Evolutionary conservation across 768 basidiomycete species (phyloP), one percentile per base, ranked within the genome.

Genomic region (Amanita jacksonii): DNA sequence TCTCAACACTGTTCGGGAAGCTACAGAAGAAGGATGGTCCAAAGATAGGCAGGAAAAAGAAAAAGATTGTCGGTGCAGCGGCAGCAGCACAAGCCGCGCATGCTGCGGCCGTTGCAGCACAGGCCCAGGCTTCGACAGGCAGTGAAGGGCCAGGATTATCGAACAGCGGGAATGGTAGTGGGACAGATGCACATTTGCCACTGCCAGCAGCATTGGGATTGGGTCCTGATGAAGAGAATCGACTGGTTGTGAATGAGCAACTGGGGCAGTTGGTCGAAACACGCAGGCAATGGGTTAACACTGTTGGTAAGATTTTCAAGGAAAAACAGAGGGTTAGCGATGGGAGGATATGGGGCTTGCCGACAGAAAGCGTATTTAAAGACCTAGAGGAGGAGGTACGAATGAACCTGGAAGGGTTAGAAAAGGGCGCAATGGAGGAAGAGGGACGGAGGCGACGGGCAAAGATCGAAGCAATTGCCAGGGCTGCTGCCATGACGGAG

Each of bases 41-140:
- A 9, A 90, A 89, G 62, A 63, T 74, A 12, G 77, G 74, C 60
- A 85, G 85, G 74, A 86, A 83, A 66, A 89, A 86, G 67, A 85
- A 76, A 69, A 74, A 62, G 57, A 52, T 52, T 3, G 51, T 59
- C 16, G 57, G 56, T 35, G 59, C 61, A 5, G 61, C 61, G 1
- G 60, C 61, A 0, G 60, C 57, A 28, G 49, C 58, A 38, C 45
- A 51, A 38, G 49, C 58, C 45, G 54, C 51, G 24, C 54, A 30
- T 31, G 41, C 31, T 16, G 41, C 43, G 16, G 43, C 43, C 6
- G 24, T 36, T n/a, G 41, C 34, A 10, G 44, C 44, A 30, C 24
- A 45, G 27, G 36, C 36, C 22, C 44, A 38, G 13, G 20, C 43
- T 25, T 37, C 33, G 16, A 37, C 44, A 12, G 22, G 19, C 23